These are phyloP conservation scores for Boletales sp. DNA, from an alignment of 768 basidiomycete genomes.

Conservation along the genomic window DNA sequence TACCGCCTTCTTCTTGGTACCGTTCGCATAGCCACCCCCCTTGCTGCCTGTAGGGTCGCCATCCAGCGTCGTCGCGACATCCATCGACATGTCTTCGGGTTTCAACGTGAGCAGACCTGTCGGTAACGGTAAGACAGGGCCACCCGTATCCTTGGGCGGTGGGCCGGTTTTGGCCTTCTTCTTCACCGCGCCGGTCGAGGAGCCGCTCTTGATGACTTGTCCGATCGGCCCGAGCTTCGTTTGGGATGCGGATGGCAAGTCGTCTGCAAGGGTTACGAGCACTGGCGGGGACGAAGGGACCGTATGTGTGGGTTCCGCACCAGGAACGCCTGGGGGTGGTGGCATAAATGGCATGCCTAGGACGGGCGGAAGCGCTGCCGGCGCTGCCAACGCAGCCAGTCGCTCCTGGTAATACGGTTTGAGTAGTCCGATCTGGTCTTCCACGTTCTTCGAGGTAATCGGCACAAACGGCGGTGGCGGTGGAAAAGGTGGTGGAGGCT, in stretches of 20 bases:
- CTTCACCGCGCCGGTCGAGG: conserved; percentile 49
- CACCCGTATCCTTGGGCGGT: conserved; percentile 22
- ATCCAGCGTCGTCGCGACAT: conserved; percentile 16
- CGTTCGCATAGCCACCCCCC: neutral
- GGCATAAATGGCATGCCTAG: conserved; percentile 16
- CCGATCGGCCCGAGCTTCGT: conserved; percentile 78
- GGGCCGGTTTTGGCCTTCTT: conserved; percentile 46
- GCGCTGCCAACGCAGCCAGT: conserved; percentile 41
- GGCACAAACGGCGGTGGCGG: conserved; percentile 80
- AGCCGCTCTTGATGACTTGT: conserved; percentile 57
- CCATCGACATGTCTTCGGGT: conserved; percentile 19
- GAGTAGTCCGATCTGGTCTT: conserved; percentile 83
- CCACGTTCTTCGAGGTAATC: conserved; percentile 60
- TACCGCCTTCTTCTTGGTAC: conserved; percentile 24
- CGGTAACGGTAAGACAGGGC: conserved; percentile 15
- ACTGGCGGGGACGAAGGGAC: conserved; percentile 3
- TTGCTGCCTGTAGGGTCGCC: neutral
- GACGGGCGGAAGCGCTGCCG: conserved; percentile 16
- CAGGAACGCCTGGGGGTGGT: conserved; percentile 5
- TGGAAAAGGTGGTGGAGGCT: conserved; percentile 80
- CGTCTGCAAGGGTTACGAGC: conserved; percentile 55
- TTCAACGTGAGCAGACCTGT: conserved; percentile 17
- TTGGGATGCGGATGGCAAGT: conserved; percentile 53
- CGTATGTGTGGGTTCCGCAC: neutral
- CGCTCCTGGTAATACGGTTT: conserved; percentile 67